Base-by-base conservation (phyloP, 768 basidiomycete species). In the Chalciporus piperatus region DNA sequence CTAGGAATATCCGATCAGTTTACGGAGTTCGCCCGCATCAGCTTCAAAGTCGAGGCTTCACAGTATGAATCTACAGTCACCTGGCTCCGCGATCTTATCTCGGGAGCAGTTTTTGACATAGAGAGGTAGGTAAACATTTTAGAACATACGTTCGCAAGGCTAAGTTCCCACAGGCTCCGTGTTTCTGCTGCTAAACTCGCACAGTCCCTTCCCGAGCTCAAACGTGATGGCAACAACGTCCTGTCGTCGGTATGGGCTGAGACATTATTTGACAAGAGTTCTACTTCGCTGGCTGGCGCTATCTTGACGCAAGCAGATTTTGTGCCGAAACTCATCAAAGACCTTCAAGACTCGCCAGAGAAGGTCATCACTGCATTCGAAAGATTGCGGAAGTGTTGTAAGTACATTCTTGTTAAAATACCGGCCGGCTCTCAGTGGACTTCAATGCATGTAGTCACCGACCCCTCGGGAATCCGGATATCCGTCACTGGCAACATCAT, bases 401-500 rank as follows among this genome's bases (percentile, higher is more conserved):
- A 61, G 91, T 74, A 10, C 22, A 13, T 25, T 23, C 25, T 46
- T 8, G 27, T 42, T 23, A 16, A 20, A 25, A 32, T 44, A 14
- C 11, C 11, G 33, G 14, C 13, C 23, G 11, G n/a, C 13, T 25
- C 38, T 45, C 47, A 47, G 22, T 2, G 42, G 30, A 27, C n/a
- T n/a, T n/a, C n/a, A 41, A 47, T 41, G 19, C 27, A 22, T 53
- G 8, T 53, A 98, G 93, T 97, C 56, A 88, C 85, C 12, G 76
- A 89, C 54, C 90, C 96, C 3, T 79, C 83, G 17, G 89, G 85
- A 38, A 76, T 94, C 19, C 84, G 97, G 35, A 88, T 99, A 65
- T 89, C 91, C 1, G 88, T 98, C 10, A 82, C 86, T n/a, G 97
- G 97, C 11, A 85, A 97, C 61, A 74, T 99, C 39, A 61, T 96